Conservation (phyloP, 371 early-diverging fungal species). For the Actinomucor elegans region DNA sequence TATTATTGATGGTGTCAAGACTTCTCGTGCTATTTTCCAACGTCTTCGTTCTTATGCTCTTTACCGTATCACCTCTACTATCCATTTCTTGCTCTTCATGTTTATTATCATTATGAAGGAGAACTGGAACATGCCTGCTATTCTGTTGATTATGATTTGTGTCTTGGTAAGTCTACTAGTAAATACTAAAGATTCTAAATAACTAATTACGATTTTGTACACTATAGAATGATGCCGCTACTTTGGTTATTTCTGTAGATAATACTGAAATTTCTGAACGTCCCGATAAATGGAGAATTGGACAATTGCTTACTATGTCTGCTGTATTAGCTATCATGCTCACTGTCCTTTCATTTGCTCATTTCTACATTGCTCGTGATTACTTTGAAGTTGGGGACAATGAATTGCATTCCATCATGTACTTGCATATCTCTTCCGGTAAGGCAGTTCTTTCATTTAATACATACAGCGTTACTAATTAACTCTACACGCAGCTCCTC, state of each 20-base stretch:
- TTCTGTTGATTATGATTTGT: constrained; percentile 83
- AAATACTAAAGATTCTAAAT: background rate
- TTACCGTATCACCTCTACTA: constrained; percentile 91
- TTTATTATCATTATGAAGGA: constrained; percentile 81
- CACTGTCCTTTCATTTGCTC: constrained; percentile 77
- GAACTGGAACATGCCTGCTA: constrained; percentile 81
- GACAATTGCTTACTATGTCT: constrained; percentile 82
- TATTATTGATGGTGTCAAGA: constrained; percentile 82
- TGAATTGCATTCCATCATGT: constrained; percentile 81
- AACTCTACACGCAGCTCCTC: constrained; percentile 60
- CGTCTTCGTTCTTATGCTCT: constrained; percentile 91
- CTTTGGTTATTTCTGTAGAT: constrained; percentile 90
- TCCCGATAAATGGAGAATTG: constrained; percentile 93
- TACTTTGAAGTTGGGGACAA: constrained; percentile 51
- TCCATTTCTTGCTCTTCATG: constrained; percentile 92
- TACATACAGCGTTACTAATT: too few relatives aligned
- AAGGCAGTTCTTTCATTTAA: too few relatives aligned
- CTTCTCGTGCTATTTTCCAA: constrained; percentile 91
- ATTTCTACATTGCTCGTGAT: constrained; percentile 76
- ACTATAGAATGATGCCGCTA: constrained; percentile 82
- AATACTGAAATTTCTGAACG: constrained; percentile 82
- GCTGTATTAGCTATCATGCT: constrained; percentile 72
- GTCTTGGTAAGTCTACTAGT: constrained; percentile 51
- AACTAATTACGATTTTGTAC: background rate
- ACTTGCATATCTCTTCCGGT: constrained; percentile 86